Base-by-base conservation (phyloP, 768 basidiomycete genomes). In the Psilocybe tampanensis region DNA sequence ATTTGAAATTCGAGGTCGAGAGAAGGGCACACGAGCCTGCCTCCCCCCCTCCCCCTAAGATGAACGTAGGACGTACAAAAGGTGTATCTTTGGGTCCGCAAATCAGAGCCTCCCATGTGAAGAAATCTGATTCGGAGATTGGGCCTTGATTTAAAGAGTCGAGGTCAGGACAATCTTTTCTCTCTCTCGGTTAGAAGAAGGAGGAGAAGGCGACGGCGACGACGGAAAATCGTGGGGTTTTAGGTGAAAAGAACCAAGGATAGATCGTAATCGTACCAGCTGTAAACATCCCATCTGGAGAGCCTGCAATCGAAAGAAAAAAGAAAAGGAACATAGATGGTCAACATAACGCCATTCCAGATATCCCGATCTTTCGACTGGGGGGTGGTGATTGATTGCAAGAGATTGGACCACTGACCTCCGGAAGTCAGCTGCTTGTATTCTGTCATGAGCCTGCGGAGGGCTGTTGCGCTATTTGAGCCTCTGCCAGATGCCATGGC, bases 231-330 rank as follows among this genome's bases (percentile, higher is more conserved):
- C 24, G 22, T 52, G 24, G 11, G 36, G 36, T 39, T 17, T 22
- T 17, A 6, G 11, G 47, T 8, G 44, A 48, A 58, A 57, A 41
- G 47, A 17, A 41, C 36, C 39, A 7, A 53, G 1, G 26, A 39
- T 52, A 49, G 18, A 44, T 29, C 70, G 56, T 60, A 83, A 44
- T 29, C 70, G 56, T 60, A 83, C 89, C 93, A 58, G 95, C 95
- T 47, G 95, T 96, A 69, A 97, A 97, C 94, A 98, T 97, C 54
- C 88, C 90, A 72, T 98, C 95, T 6, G 92, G 91, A 15, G 92
- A 87, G 62, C 90, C 90, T 91, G 52, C 48, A 48, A 39, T 34
- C 15, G 33, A 34, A 34, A 34, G 8, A n/a, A n/a, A n/a, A n/a
- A n/a, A n/a, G n/a, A 29, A 9, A 9, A 29, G 29, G 9, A 29